Conservation (phyloP, 2,329 filamentous ascomycete species). For the Verticillium zaregamsianum region DNA sequence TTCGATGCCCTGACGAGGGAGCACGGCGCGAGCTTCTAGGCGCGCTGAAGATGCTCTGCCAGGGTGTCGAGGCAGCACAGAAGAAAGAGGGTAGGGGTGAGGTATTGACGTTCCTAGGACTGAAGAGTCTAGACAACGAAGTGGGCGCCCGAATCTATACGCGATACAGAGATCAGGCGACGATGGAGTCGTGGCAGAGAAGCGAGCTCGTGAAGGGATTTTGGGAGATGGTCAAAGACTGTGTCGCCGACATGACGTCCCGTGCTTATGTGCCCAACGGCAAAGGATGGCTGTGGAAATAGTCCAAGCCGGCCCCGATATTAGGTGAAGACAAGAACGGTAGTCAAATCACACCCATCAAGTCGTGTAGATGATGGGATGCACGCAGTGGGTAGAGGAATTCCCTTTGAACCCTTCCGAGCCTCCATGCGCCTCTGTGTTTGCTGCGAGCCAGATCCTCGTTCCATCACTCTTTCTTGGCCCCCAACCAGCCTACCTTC, state of each 20-base stretch:
- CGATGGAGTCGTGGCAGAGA: constrained; percentile 15
- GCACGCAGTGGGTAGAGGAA: no score
- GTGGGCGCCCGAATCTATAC: constrained; percentile 16
- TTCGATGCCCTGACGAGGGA: constrained; percentile 9
- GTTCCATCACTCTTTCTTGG: no score
- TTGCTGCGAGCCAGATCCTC: no score
- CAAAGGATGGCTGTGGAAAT: constrained; percentile 21
- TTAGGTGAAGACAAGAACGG: no score
- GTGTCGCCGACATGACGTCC: constrained; percentile 13
- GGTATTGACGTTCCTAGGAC: constrained; percentile 16
- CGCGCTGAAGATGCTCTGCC: constrained; percentile 12
- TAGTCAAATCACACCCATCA: no score
- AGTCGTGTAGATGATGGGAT: no score
- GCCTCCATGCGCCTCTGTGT: no score
- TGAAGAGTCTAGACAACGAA: constrained; percentile 17
- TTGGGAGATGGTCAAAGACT: constrained; percentile 16
- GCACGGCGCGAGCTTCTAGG: constrained; percentile 11
- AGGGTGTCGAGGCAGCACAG: constrained; percentile 12
- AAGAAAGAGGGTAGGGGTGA: constrained; percentile 9
- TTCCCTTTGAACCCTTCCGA: no score
- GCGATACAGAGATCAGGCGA: constrained; percentile 15
- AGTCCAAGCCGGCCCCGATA: not conserved
- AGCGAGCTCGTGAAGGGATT: constrained; percentile 13
- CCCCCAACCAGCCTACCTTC: no score
- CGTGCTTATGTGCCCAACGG: constrained; percentile 16